phyloP scores from a whole-genome alignment of 352 stramenopile genomes.

The Thalassiosira livingstoniorum region DNA sequence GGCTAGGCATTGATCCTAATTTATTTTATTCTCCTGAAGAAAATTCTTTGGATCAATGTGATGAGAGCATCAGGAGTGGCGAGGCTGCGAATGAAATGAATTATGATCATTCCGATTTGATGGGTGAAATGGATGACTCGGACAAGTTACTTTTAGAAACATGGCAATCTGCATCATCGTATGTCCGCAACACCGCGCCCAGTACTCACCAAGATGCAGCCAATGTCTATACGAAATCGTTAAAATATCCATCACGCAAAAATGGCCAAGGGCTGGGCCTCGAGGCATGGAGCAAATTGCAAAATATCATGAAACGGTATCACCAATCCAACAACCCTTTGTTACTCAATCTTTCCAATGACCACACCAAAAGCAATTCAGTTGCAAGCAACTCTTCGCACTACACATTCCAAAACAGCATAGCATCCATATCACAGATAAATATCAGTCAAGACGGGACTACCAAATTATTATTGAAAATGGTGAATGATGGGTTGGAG shows the following conservation, averaged over 20 bases:
- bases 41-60: too few relatives aligned
- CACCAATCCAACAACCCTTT: conserved; percentile 13
- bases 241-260: conserved; percentile 12
- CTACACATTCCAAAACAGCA: conserved; percentile 46
- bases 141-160: conserved; percentile 40
- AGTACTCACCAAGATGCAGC: conserved; percentile 4
- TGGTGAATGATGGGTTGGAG: conserved; percentile 77
- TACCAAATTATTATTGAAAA: conserved; percentile 84
- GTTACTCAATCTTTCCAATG: not conserved
- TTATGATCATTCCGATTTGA: not conserved
- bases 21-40: conserved; percentile 44
- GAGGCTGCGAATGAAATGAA: not conserved
- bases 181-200: not conserved
- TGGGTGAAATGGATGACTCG: conserved; percentile 12
- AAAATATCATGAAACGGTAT: conserved; percentile 37
- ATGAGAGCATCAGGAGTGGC: too few relatives aligned
- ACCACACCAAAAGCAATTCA: conserved; percentile 13
- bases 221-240: not conserved
- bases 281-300: conserved; percentile 32
- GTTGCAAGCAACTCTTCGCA: not conserved
- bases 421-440: conserved; percentile 48
- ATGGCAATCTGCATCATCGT: conserved; percentile 31
- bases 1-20: conserved; percentile 62
- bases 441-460: conserved; percentile 74
- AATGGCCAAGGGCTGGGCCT: conserved; percentile 29